These are phyloP conservation scores for Candida pseudocylindracea DNA, from an alignment of 1,139 yeast species.

Conservation along the genomic window DNA sequence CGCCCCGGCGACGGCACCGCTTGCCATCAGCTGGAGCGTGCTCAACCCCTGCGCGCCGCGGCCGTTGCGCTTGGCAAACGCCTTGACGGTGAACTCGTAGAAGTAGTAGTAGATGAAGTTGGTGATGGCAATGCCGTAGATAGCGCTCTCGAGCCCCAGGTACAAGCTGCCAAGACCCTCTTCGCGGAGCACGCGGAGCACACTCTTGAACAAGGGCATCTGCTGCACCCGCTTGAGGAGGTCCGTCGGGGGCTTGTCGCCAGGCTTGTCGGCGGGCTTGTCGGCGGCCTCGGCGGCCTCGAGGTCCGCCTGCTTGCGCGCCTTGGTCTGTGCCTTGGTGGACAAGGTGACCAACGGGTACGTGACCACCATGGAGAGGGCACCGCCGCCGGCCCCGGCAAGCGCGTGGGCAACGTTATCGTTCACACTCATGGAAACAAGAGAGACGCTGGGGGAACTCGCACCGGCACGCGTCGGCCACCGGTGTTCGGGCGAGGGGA, in stretches of 20 bases:
- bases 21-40: slow-evolving; percentile 49
- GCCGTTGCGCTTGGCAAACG: slow-evolving; percentile 20
- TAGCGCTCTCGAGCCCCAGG: slow-evolving; percentile 73
- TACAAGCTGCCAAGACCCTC: slow-evolving; percentile 60
- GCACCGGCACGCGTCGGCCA: too few species aligned
- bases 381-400: slow-evolving; percentile 90
- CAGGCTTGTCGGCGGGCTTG: slow-evolving; percentile 7
- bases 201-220: not conserved
- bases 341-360: slow-evolving; percentile 73
- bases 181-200: slow-evolving; percentile 18
- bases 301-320: slow-evolving; percentile 13
- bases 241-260: too few species aligned
- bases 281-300: slow-evolving; percentile 3
- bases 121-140: slow-evolving; percentile 68
- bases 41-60: slow-evolving; percentile 20
- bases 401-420: slow-evolving; percentile 64
- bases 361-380: slow-evolving; percentile 64
- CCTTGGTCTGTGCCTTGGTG: slow-evolving; percentile 59
- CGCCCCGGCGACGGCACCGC: slow-evolving; percentile 79
- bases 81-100: slow-evolving; percentile 47
- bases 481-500: too few species aligned
- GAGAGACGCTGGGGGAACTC: not conserved
- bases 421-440: slow-evolving; percentile 9
- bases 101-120: slow-evolving; percentile 83
- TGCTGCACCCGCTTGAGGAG: too few species aligned